Evolutionary conservation across 345 rosid genomes (phyloP).

Genomic region (Ceriops zippeliana): DNA sequence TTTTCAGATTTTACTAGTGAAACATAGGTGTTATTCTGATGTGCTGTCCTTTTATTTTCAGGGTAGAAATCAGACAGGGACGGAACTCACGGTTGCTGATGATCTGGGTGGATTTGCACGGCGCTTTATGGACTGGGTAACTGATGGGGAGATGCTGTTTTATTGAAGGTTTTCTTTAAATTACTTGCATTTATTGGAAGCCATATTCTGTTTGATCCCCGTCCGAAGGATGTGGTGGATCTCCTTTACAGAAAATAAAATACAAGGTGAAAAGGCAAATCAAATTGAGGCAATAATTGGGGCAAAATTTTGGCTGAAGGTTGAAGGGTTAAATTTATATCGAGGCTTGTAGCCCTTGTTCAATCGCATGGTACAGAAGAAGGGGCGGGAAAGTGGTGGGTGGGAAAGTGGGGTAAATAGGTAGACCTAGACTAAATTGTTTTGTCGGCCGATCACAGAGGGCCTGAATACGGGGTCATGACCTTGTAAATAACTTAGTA

Average conservation of each 20-base stretch:
- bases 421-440: no score
- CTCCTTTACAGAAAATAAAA: constrained; percentile 16
- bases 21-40: background rate
- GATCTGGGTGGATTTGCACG: constrained; percentile 36
- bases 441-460: no score
- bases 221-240: constrained; percentile 58
- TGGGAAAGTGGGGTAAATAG: constrained; percentile 15
- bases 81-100: constrained; percentile 7
- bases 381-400: background rate
- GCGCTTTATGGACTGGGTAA: constrained; percentile 65
- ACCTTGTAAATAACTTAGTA: constrained; percentile 29
- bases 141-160: constrained; percentile 46
- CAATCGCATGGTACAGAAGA: background rate
- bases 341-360: background rate
- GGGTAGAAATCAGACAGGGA: constrained; percentile 38
- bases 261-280: background rate
- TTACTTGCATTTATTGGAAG: constrained; percentile 15
- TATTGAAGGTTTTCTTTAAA: constrained; percentile 11
- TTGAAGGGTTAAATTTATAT: background rate
- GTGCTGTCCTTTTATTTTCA: constrained; percentile 12
- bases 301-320: background rate
- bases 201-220: constrained; percentile 25
- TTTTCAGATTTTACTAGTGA: background rate
- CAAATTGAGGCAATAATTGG: constrained; percentile 8
- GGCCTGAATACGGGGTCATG: background rate